These are phyloP conservation scores for Grammothele lineata DNA, from an alignment of 768 basidiomycete genomes.

Conservation along the genomic window DNA sequence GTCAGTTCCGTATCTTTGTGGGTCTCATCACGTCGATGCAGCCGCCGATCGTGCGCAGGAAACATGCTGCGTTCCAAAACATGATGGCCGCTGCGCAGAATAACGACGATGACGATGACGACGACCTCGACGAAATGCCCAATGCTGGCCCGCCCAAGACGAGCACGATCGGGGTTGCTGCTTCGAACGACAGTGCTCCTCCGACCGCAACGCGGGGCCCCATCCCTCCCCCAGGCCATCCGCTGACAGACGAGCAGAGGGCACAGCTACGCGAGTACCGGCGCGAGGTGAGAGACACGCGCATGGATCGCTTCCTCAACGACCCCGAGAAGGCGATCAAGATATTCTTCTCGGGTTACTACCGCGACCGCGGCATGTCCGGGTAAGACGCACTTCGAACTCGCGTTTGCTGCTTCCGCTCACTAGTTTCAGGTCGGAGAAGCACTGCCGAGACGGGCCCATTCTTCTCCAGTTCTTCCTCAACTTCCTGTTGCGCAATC, in stretches of 20 bases:
- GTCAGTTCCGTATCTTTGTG: conserved; percentile 58
- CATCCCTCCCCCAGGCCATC: not conserved
- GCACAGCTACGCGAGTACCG: conserved; percentile 17
- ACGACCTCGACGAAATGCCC: conserved; percentile 18
- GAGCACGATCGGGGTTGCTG: conserved; percentile 6
- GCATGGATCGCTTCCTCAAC: conserved; percentile 48
- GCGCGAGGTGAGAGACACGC: conserved; percentile 21
- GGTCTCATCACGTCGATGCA: conserved; percentile 47
- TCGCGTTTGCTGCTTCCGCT: too few relatives aligned
- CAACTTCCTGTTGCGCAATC: conserved; percentile 52
- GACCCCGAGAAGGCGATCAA: conserved; percentile 55
- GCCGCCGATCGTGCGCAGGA: conserved; percentile 20
- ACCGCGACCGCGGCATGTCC: conserved; percentile 61
- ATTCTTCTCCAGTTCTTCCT: conserved; percentile 58
- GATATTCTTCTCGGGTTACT: conserved; percentile 69
- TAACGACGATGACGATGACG: conserved; percentile 30
- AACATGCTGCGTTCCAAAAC: conserved; percentile 14
- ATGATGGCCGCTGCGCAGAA: conserved; percentile 26
- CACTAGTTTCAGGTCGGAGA: conserved; percentile 36
- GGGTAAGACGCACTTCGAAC: too few relatives aligned
- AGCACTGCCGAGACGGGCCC: conserved; percentile 44
- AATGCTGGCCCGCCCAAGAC: conserved; percentile 9
- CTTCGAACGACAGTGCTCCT: not conserved
- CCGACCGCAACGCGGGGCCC: not conserved
- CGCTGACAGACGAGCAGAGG: conserved; percentile 11